Percentiles rank a stretch among this genome's conserved stretches.
These are phyloP conservation scores for Pyrenophora graminea DNA, from an alignment of 2,329 filamentous ascomycete genomes.

Conservation along the genomic window DNA sequence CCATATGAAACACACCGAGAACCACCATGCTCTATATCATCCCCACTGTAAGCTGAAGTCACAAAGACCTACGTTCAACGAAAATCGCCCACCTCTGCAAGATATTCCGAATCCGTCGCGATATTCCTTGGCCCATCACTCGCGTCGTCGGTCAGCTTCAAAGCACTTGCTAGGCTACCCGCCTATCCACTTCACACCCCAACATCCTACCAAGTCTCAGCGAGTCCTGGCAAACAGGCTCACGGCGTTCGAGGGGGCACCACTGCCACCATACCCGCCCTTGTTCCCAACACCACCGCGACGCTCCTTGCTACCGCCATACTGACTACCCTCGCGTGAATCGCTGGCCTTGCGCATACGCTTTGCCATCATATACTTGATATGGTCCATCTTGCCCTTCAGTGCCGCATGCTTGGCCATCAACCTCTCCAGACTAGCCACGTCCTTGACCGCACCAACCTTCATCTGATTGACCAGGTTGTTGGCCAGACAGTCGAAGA, in stretches of 20 bases:
- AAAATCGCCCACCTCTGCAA: not conserved
- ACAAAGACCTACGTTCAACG: not conserved
- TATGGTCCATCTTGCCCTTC: constrained; percentile 12
- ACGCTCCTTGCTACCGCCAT: not conserved
- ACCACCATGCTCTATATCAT: not conserved
- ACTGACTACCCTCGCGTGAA: not conserved
- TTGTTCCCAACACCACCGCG: not conserved
- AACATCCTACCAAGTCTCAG: not conserved
- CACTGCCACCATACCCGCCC: not conserved
- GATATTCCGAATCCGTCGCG: not conserved
- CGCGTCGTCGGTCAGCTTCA: too few species aligned
- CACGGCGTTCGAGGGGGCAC: not conserved
- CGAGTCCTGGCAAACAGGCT: not conserved
- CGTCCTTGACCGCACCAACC: not conserved
- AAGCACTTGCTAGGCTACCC: not conserved
- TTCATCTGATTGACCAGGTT: constrained; percentile 24
- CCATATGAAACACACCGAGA: not conserved
- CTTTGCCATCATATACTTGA: constrained; percentile 5
- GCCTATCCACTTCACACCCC: not conserved
- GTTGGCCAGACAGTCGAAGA: constrained; percentile 36
- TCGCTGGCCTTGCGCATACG: not conserved
- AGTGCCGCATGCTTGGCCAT: constrained; percentile 10
- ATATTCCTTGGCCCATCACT: too few species aligned
- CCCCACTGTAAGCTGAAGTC: not conserved
- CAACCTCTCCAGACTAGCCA: constrained; percentile 6